Conservation (phyloP, 495 filamentous ascomycete species). For the Baudoinia panamericana region DNA sequence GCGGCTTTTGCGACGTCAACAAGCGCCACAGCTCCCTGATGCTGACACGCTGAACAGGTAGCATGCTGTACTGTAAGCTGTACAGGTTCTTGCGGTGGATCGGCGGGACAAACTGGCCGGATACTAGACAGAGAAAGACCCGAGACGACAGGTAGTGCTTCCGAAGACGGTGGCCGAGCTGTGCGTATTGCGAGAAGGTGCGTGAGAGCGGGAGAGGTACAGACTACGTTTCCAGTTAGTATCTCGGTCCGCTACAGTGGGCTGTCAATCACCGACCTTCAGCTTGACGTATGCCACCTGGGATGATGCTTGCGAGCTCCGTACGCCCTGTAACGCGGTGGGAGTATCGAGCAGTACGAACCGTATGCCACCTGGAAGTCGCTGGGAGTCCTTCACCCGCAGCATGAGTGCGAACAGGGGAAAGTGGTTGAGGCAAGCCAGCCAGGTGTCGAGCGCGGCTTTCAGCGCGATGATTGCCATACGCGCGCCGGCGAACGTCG, state of each 20-base stretch:
- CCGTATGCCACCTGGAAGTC: conserved; percentile 80
- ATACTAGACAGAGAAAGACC: conserved; percentile 76
- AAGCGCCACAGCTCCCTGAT: conserved; percentile 76
- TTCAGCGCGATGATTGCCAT: conserved; percentile 92
- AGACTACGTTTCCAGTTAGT: conserved; percentile 40
- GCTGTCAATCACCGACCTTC: conserved; percentile 42
- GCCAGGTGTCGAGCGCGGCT: conserved; percentile 71
- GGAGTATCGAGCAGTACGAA: conserved; percentile 77
- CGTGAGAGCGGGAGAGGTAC: conserved; percentile 77
- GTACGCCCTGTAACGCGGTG: conserved; percentile 29
- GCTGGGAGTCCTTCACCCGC: conserved; percentile 78
- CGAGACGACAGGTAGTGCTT: conserved; percentile 87
- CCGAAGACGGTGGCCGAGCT: conserved; percentile 78
- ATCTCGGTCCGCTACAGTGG: conserved; percentile 6
- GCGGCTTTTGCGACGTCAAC: conserved; percentile 33
- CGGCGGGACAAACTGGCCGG: conserved; percentile 72
- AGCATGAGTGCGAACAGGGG: conserved; percentile 96
- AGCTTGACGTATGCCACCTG: conserved; percentile 58
- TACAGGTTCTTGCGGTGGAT: conserved; percentile 92
- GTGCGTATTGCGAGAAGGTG: conserved; percentile 96
- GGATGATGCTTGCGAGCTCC: no score
- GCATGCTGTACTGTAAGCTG: conserved; percentile 95
- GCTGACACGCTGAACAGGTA: conserved; percentile 66
- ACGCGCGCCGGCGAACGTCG: conserved; percentile 85
- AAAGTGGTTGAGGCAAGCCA: conserved; percentile 95